Base-by-base conservation (phyloP, 2,329 filamentous ascomycete species). In the Penicillium sp. region DNA sequence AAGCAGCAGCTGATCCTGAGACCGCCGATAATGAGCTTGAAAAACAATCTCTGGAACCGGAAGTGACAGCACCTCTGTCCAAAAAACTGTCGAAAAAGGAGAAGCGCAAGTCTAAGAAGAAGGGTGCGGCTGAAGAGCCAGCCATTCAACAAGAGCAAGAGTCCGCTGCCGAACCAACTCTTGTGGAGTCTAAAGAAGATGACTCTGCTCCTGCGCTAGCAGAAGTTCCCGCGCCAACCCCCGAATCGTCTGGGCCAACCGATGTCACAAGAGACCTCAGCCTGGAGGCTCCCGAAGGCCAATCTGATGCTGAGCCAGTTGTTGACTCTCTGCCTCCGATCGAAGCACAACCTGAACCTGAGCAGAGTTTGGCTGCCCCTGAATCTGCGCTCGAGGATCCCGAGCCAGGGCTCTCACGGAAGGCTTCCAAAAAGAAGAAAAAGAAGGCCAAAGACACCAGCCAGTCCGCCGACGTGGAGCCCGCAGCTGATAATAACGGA, bases 391-490 rank as follows among this genome's bases (percentile, higher is more conserved):
- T 11, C 10, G 25, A 27, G 11, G 25, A 27, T 4, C 22, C 22
- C 6, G 48, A 52, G 5, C 30, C 39, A 10, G n/a, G 38, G 6
- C 32, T 52, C 33, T 51, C 48, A 4, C 43, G 42, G 47, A 53
- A 53, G 29, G 43, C 41, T 22, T 53, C 50, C 23, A 64, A 64
- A 43, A 65, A 65, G 41, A 52, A 63, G 52, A 54, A 66, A 23
- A 55, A 52, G 37, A 61, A 60, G 39, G 52, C 54, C 13, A 47
- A 50, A 39, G 54, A 54, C 32, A 43, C 32, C 5, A 36, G 20
- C 14, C 40, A 51, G 34, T 27, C 34, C 4, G 11, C 45, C 15
- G 33, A 31, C 4, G 12, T 37, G 8, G 37, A 44, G 8, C 18
- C 18, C 5, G 4, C 31, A 2, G 14, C 31, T 23, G 39, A 45